Evolutionary conservation across 2,329 filamentous ascomycete species (phyloP).

Genomic region (Nectriaceae sp.): DNA sequence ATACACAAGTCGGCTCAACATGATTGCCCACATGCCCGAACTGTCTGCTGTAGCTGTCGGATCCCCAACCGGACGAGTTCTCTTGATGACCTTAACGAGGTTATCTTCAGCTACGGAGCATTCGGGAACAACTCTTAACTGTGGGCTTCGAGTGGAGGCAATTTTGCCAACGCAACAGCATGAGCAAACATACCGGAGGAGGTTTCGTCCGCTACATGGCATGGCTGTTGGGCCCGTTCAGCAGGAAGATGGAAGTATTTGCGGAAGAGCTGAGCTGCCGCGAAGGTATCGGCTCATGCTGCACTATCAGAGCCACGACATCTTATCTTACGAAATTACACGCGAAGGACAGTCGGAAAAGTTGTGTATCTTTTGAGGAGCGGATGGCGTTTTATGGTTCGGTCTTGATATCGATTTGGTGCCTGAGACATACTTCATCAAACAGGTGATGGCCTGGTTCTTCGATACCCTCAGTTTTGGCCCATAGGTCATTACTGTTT

Average conservation of each 20-base stretch:
- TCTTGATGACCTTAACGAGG: slow-evolving; percentile 59
- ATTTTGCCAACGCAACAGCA: slow-evolving; percentile 50
- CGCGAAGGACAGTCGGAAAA: slow-evolving; percentile 41
- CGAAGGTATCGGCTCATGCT: slow-evolving; percentile 68
- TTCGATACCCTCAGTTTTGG: not conserved
- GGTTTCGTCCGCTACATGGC: slow-evolving; percentile 60
- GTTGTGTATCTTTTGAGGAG: slow-evolving; percentile 37
- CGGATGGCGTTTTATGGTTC: not conserved
- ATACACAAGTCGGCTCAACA: slow-evolving; percentile 50
- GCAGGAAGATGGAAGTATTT: slow-evolving; percentile 34
- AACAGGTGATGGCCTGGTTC: not conserved
- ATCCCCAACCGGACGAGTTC: slow-evolving; percentile 66
- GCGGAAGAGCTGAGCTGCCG: slow-evolving; percentile 29
- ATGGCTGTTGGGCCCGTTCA: slow-evolving; percentile 69
- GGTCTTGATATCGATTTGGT: not conserved
- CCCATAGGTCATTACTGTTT: no score
- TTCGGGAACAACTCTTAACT: slow-evolving; percentile 30
- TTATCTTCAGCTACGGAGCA: slow-evolving; percentile 28
- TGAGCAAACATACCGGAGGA: slow-evolving; percentile 46
- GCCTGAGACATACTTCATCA: no score
- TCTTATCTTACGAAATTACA: slow-evolving; percentile 69
- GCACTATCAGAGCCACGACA: slow-evolving; percentile 69
- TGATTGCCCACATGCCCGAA: slow-evolving; percentile 66
- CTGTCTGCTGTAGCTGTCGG: slow-evolving; percentile 69
- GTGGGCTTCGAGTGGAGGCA: slow-evolving; percentile 56